Percentiles rank a stretch among this genome's conserved stretches.
Conservation (phyloP, 129 eudicot genomes). For the Artemisia annua region DNA sequence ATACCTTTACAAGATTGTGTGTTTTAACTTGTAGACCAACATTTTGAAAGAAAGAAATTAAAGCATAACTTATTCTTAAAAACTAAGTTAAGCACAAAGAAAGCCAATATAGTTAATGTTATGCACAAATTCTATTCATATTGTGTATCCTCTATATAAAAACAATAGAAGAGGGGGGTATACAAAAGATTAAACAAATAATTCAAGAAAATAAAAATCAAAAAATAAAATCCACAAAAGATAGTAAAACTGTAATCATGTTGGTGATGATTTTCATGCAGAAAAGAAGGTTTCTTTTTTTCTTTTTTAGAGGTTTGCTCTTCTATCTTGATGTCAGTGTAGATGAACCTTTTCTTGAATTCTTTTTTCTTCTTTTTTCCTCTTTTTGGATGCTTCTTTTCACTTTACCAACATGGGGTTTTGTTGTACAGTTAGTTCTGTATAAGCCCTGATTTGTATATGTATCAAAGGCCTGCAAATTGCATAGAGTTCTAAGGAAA, state of each 20-base stretch:
- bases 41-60: too few species aligned
- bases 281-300: slow-evolving; percentile 33
- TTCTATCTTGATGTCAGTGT: slow-evolving; percentile 47
- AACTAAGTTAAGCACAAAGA: background rate
- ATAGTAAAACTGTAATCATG: slow-evolving; percentile 36
- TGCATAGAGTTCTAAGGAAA: slow-evolving; percentile 26
- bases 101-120: slow-evolving; percentile 21
- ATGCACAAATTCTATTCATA: slow-evolving; percentile 33
- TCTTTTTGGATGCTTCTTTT: slow-evolving; percentile 38
- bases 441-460: slow-evolving; percentile 46
- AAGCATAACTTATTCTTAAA: too few species aligned
- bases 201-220: background rate
- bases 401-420: slow-evolving; percentile 56
- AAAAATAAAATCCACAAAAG: slow-evolving; percentile 17
- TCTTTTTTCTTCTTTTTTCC: slow-evolving; percentile 38
- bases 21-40: too few species aligned
- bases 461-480: slow-evolving; percentile 35
- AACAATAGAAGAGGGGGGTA: slow-evolving; percentile 23
- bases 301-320: slow-evolving; percentile 22
- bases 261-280: slow-evolving; percentile 48
- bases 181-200: slow-evolving; percentile 27
- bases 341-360: slow-evolving; percentile 46
- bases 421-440: slow-evolving; percentile 53
- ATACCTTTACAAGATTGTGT: too few species aligned
- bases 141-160: slow-evolving; percentile 16